Evolutionary conservation across 306 rosid genomes (phyloP), one percentile per base, ranked within the genome.

Genomic region (Purshia tridentata): DNA sequence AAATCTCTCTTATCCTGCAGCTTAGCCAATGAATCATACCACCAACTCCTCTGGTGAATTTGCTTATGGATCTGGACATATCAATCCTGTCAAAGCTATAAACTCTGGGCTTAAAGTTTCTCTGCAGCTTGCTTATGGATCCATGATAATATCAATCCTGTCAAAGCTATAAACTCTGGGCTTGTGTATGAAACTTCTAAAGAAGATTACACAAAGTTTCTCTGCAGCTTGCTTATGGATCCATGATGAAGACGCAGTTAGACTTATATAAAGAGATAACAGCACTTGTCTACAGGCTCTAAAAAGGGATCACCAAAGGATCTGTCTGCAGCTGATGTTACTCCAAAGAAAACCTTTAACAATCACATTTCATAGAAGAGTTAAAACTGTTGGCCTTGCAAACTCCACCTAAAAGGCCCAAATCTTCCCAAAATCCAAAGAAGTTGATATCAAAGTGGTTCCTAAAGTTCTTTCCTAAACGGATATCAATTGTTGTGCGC

Each of bases 341-440:
- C 1, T 0, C 8, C 52, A 9, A 8, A 15, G 19, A n/a, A 0
- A 40, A 20, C 6, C 72, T 4, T 77, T 67, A 18, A 39, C 3
- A 0, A 22, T 48, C 4, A 4, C 0, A 4, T 67, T 81, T 69
- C 74, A 18, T 0, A 72, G 81, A 64, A 73, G 44, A 11, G 73
- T 81, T 15, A 77, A 61, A 19, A 81, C 77, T 48, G 80, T 80
- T 19, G 84, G 83, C 67, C 6, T 44, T 2, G 42, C 65, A 45
- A 72, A 57, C 51, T 81, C 81, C 16, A 62, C 52, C 11, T 81
- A 72, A 50, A 77, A 47, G 40, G 76, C 55, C 29, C 12, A 41
- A 9, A 15, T 59, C 23, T 22, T 37, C 7, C 22, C 53, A 37
- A 44, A 50, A 8, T 11, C 52, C 3, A 2, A 47, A 51, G 23